phyloP scores from a whole-genome alignment of 495 filamentous ascomycete species.

The Penicillium paradoxum region DNA sequence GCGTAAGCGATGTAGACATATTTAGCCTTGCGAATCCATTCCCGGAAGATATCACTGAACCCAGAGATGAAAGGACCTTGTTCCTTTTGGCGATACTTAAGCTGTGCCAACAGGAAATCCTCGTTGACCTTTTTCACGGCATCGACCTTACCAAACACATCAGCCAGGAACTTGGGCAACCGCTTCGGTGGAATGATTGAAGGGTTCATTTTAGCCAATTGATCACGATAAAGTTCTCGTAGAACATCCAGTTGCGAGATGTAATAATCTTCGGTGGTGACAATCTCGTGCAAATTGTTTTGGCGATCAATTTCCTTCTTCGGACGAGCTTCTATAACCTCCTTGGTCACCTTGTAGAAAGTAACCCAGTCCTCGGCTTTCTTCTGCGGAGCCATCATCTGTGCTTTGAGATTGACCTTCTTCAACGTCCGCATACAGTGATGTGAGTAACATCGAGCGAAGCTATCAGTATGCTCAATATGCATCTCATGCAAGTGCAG shows the following conservation, averaged over 20 bases:
- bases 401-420: slow-evolving; percentile 79
- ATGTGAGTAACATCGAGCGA: slow-evolving; percentile 83
- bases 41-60: slow-evolving; percentile 95
- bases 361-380: slow-evolving; percentile 82
- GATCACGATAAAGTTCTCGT: slow-evolving; percentile 79
- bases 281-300: slow-evolving; percentile 93
- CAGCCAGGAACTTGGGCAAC: slow-evolving; percentile 68
- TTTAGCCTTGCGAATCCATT: slow-evolving; percentile 97
- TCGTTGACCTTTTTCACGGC: slow-evolving; percentile 87
- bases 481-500: slow-evolving; percentile 79
- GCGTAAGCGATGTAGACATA: slow-evolving; percentile 88
- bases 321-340: slow-evolving; percentile 57
- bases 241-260: slow-evolving; percentile 85
- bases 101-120: slow-evolving; percentile 86
- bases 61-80: slow-evolving; percentile 92
- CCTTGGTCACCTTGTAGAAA: slow-evolving; percentile 82
- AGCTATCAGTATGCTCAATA: slow-evolving; percentile 56
- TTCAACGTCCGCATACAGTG: slow-evolving; percentile 92
- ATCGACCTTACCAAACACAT: slow-evolving; percentile 89
- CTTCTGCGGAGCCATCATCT: slow-evolving; percentile 61
- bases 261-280: slow-evolving; percentile 85
- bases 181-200: slow-evolving; percentile 73
- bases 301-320: slow-evolving; percentile 92
- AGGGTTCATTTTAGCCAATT: slow-evolving; percentile 65
- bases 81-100: slow-evolving; percentile 96